Conservation (phyloP, 1,139 yeast species). For the Geotrichum restrictum region DNA sequence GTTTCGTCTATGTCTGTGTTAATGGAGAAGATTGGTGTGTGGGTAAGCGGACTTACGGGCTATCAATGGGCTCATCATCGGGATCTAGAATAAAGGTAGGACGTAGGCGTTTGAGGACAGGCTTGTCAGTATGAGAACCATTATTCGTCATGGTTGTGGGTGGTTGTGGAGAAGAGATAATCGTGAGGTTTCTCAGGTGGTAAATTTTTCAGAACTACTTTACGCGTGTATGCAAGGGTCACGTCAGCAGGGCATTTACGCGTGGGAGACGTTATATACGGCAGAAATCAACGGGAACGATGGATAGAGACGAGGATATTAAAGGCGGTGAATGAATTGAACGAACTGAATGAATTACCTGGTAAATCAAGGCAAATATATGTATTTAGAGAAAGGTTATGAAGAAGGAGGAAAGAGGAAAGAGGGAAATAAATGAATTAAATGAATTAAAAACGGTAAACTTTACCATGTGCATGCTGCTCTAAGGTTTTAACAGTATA, state of each 20-base stretch:
- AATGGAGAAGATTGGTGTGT: not conserved
- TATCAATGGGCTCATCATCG: not conserved
- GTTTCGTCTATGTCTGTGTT: not conserved
- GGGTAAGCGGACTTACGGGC: not conserved
- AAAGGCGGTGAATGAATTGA: no score
- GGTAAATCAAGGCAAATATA: no score
- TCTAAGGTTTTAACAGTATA: no score
- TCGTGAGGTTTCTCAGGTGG: not conserved
- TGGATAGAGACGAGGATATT: no score
- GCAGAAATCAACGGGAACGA: no score
- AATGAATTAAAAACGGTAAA: no score
- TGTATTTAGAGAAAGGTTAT: no score
- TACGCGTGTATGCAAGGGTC: not conserved
- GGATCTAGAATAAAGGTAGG: conserved; percentile 4
- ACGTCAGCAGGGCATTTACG: not conserved
- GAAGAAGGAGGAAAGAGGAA: no score
- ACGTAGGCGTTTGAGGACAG: conserved; percentile 3
- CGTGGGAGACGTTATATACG: not conserved
- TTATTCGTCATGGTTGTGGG: not conserved
- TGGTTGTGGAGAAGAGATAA: not conserved
- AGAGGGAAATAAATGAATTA: no score
- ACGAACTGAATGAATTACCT: no score
- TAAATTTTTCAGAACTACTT: not conserved
- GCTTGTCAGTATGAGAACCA: not conserved
- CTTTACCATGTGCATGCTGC: no score